Evolutionary conservation across 345 rosid species (phyloP).

Genomic region (Camelina neglecta): DNA sequence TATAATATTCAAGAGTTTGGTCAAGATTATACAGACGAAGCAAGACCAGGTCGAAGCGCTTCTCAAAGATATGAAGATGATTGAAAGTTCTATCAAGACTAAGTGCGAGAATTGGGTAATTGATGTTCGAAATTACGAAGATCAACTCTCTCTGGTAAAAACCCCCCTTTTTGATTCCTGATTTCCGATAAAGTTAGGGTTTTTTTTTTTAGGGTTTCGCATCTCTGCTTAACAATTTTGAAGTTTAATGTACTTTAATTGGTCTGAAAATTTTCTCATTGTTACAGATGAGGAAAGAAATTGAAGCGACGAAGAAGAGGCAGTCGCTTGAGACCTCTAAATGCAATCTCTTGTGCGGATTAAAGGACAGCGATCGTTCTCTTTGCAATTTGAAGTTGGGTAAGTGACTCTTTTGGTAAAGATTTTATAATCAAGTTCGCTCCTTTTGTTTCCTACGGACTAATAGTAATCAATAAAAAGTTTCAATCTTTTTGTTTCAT

Average conservation of each 20-base stretch:
- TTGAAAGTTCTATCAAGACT: conserved; percentile 58
- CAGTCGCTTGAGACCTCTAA: conserved; percentile 53
- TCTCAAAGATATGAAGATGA: conserved; percentile 58
- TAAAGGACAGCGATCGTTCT: conserved; percentile 62
- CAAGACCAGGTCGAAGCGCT: conserved; percentile 71
- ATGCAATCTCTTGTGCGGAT: conserved; percentile 59
- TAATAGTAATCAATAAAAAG: background rate
- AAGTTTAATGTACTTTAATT: background rate
- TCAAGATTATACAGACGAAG: conserved; percentile 58
- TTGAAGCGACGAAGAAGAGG: conserved; percentile 55
- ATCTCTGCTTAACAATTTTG: conserved; percentile 1
- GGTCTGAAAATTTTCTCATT: background rate
- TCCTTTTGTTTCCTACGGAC: conserved; percentile 10
- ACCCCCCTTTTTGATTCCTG: conserved; percentile 15
- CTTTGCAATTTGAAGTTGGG: conserved; percentile 61
- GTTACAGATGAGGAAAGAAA: conserved; percentile 51
- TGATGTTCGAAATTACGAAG: conserved; percentile 56
- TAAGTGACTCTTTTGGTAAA: conserved; percentile 33
- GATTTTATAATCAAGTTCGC: background rate
- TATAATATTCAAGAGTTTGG: conserved; percentile 53
- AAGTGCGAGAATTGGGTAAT: conserved; percentile 54
- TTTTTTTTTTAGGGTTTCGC: conserved; percentile 32
- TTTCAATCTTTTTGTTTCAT: conserved; percentile 23
- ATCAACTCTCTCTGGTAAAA: conserved; percentile 58
- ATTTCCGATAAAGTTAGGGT: conserved; percentile 36